phyloP scores from a whole-genome alignment of 202 grass and related monocot genomes.

The Panicum hallii region DNA sequence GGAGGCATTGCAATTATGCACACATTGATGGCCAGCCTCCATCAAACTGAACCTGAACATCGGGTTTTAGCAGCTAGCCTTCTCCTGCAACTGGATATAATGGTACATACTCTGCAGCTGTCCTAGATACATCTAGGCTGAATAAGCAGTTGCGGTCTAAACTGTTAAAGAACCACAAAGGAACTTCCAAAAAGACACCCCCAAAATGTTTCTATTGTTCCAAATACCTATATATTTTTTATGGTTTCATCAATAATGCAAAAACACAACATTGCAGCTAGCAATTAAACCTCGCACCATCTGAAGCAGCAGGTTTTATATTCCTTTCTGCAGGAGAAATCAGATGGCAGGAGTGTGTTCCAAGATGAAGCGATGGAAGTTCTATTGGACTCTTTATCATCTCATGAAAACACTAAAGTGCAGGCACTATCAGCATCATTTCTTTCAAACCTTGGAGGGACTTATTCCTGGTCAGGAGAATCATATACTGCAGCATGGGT shows the following conservation, averaged over 20 bases:
- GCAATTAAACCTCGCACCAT: conserved; percentile 28
- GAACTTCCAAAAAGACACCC: neutral
- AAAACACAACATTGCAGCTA: conserved; percentile 3
- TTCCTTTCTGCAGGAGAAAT: conserved; percentile 54
- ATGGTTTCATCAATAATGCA: conserved; percentile 7
- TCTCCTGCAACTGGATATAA: conserved; percentile 89
- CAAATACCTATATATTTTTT: neutral
- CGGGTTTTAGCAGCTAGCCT: conserved; percentile 86
- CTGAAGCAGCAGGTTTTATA: conserved; percentile 15
- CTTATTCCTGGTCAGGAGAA: conserved; percentile 95
- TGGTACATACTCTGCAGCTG: conserved; percentile 59
- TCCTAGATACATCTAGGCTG: conserved; percentile 21
- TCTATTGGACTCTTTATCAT: conserved; percentile 70
- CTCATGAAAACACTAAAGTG: conserved; percentile 58
- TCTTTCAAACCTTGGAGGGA: conserved; percentile 88
- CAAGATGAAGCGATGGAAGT: conserved; percentile 86
- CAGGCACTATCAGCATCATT: conserved; percentile 77
- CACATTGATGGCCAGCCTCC: conserved; percentile 73
- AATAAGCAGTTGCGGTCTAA: conserved; percentile 23
- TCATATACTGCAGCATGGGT: conserved; percentile 76
- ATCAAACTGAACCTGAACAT: conserved; percentile 80
- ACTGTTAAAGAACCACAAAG: conserved; percentile 14
- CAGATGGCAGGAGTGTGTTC: conserved; percentile 69
- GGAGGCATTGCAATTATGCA: conserved; percentile 81
- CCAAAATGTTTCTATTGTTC: neutral